Evolutionary conservation across 1,284 basidiomycete genomes (phyloP).

Genomic region (Apiotrichum sp.): DNA sequence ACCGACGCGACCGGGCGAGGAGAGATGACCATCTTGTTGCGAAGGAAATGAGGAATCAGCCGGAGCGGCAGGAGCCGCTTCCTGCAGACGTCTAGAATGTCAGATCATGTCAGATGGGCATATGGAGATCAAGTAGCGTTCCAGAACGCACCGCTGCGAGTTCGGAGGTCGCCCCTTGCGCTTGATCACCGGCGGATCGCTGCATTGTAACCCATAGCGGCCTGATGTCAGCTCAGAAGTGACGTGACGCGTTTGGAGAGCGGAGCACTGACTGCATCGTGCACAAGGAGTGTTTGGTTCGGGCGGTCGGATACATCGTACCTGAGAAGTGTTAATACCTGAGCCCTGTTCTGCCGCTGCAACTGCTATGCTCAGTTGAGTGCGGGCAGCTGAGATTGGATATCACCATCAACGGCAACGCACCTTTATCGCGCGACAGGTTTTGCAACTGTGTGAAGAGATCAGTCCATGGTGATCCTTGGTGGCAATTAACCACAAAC

Average conservation of each 20-base stretch:
- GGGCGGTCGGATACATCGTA: constrained; percentile 22
- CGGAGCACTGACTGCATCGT: constrained; percentile 19
- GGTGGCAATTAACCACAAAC: neutral
- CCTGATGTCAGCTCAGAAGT: constrained; percentile 5
- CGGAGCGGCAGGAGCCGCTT: neutral
- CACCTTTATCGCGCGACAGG: constrained; percentile 28
- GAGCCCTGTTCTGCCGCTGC: neutral
- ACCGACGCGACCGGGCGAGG: neutral
- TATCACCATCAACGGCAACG: neutral
- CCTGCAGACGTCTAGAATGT: neutral
- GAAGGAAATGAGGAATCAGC: no score
- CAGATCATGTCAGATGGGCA: neutral
- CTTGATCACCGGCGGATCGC: constrained; percentile 23
- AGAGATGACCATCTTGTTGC: neutral
- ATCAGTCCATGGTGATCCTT: neutral
- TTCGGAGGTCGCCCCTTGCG: constrained; percentile 23
- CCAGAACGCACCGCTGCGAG: constrained; percentile 3
- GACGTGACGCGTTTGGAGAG: neutral
- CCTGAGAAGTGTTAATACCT: constrained; percentile 7
- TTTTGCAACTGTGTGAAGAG: constrained; percentile 17
- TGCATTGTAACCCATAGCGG: constrained; percentile 20
- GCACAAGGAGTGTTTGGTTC: constrained; percentile 17
- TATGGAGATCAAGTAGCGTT: no score
- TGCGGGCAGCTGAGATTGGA: neutral
- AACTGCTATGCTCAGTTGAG: neutral